Percentiles rank a stretch among this genome's conserved stretches.
These are phyloP conservation scores for Leccinum boreale DNA, from an alignment of 768 basidiomycete genomes.

Conservation along the genomic window DNA sequence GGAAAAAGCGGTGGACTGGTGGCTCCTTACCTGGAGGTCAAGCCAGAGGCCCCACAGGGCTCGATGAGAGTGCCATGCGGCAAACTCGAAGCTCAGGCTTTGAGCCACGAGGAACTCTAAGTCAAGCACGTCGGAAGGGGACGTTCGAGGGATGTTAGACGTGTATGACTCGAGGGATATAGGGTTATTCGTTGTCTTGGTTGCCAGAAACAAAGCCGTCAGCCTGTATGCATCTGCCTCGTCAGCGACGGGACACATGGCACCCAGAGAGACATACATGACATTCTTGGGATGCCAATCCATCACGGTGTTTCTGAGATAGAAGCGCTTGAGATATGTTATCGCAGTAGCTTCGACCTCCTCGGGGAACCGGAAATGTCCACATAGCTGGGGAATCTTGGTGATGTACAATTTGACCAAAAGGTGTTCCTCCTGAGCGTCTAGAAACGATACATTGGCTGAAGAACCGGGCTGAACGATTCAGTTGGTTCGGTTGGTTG, in stretches of 20 bases:
- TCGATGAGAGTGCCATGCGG: slow-evolving; percentile 87
- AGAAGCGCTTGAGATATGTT: slow-evolving; percentile 93
- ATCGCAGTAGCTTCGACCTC: slow-evolving; percentile 92
- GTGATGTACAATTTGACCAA: slow-evolving; percentile 87
- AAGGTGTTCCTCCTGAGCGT: slow-evolving; percentile 81
- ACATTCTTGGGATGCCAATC: slow-evolving; percentile 99
- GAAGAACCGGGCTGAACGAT: slow-evolving; percentile 69
- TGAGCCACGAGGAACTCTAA: slow-evolving; percentile 96
- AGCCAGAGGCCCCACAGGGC: slow-evolving; percentile 88
- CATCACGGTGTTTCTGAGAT: slow-evolving; percentile 97
- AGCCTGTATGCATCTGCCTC: slow-evolving; percentile 53
- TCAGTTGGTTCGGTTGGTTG: neutral
- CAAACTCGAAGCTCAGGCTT: slow-evolving; percentile 90
- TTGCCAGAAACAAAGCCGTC: slow-evolving; percentile 90
- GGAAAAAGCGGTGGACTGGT: neutral
- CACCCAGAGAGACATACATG: slow-evolving; percentile 57
- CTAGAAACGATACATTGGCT: slow-evolving; percentile 58
- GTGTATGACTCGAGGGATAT: slow-evolving; percentile 87
- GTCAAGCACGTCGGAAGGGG: slow-evolving; percentile 81
- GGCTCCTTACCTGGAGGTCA: slow-evolving; percentile 71
- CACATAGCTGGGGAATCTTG: slow-evolving; percentile 83
- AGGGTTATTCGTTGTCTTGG: slow-evolving; percentile 95
- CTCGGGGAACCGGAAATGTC: slow-evolving; percentile 83
- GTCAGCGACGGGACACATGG: neutral
- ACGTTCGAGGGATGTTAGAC: slow-evolving; percentile 76